These are phyloP conservation scores for Bipolaris zeicola DNA, from an alignment of 2,329 filamentous ascomycete species.

Conservation along the genomic window DNA sequence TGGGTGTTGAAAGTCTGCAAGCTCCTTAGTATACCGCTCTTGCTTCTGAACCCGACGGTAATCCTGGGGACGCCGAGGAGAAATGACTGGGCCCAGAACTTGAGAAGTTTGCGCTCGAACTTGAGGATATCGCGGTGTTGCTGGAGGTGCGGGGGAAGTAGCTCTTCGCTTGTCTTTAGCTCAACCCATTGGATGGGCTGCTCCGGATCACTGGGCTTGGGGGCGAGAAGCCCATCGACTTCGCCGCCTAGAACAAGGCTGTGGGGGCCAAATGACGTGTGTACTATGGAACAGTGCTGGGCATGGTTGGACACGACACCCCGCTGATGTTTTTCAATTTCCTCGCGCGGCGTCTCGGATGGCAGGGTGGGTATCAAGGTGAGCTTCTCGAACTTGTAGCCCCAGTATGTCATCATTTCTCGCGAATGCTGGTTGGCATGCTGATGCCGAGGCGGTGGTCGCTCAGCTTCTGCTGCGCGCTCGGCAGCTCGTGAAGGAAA, in stretches of 20 bases:
- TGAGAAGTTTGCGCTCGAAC: conserved; percentile 89
- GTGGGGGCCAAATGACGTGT: conserved; percentile 79
- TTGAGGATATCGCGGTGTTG: conserved; percentile 71
- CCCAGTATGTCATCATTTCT: conserved; percentile 92
- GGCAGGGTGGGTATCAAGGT: conserved; percentile 77
- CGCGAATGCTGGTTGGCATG: conserved; percentile 66
- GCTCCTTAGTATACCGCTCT: conserved; percentile 70
- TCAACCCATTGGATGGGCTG: conserved; percentile 84
- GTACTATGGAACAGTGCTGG: conserved; percentile 94
- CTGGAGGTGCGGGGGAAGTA: conserved; percentile 51
- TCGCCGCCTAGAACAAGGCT: conserved; percentile 85
- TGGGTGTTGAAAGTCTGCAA: conserved; percentile 82
- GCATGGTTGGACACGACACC: conserved; percentile 83
- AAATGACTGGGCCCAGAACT: conserved; percentile 97
- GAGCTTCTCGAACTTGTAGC: conserved; percentile 95
- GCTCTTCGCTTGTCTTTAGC: conserved; percentile 84
- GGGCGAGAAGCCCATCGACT: conserved; percentile 72
- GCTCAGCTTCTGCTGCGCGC: conserved; percentile 53
- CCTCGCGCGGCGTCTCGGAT: conserved; percentile 76
- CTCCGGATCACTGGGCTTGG: conserved; percentile 24
- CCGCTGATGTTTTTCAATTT: conserved; percentile 76
- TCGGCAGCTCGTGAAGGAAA: conserved; percentile 72
- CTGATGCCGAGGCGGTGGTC: conserved; percentile 30
- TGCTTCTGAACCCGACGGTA: conserved; percentile 83
- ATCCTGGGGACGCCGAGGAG: conserved; percentile 91